Conservation (phyloP, 2,329 filamentous ascomycete genomes). For the Xylaria sp. region DNA sequence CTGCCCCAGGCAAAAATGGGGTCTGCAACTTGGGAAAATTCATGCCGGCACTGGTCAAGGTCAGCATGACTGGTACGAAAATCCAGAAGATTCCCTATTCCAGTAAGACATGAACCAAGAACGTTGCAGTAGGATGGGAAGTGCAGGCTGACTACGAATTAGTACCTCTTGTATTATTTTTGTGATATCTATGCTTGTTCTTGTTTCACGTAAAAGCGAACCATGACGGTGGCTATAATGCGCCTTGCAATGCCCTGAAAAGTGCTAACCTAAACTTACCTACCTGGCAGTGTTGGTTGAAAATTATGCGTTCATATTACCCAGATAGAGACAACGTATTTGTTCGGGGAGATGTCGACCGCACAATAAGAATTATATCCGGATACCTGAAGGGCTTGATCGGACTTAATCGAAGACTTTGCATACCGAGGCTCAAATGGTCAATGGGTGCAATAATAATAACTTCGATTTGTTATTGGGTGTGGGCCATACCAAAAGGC, state of each 20-base stretch:
- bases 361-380: neutral
- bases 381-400: constrained; percentile 5
- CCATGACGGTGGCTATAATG: neutral
- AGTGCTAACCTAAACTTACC: constrained; percentile 22
- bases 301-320: constrained; percentile 10
- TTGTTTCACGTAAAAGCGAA: constrained; percentile 19
- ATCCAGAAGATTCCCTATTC: constrained; percentile 38
- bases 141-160: constrained; percentile 29
- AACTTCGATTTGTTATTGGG: neutral
- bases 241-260: neutral
- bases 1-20: constrained; percentile 1
- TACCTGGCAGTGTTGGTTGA: neutral
- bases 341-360: neutral
- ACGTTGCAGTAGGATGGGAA: constrained; percentile 30
- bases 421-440: neutral
- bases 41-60: constrained; percentile 11
- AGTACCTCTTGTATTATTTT: constrained; percentile 4
- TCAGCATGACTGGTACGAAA: constrained; percentile 23
- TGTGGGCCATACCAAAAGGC: neutral
- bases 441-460: neutral
- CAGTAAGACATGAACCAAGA: constrained; percentile 18
- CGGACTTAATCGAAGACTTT: neutral
- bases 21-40: constrained; percentile 4
- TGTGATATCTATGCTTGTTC: neutral
- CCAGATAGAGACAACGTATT: neutral